Evolutionary conservation across 805 yeast genomes (phyloP), one percentile per base, ranked within the genome.

Genomic region (Cyberlindnera euphorbiiphila): DNA sequence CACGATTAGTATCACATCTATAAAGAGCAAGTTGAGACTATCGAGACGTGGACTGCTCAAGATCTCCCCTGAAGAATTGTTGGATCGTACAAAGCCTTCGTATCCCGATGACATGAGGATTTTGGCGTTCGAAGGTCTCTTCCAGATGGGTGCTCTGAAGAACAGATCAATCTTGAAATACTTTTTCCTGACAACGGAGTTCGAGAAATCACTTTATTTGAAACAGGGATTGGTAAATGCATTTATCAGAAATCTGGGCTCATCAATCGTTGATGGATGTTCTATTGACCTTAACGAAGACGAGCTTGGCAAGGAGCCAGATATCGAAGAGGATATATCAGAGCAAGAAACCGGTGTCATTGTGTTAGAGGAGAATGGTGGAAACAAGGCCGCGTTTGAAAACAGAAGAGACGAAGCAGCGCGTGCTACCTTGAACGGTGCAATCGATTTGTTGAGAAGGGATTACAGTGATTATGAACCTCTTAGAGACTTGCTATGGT

Each of bases 121-220:
- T 9, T 71, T 72, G 19, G 89, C 96, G 0, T 80, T 85, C 54
- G 72, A 74, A 39, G 84, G 87, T 0, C 53, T 93, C 21, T 63
- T 93, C 35, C 49, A 72, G 4, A 62, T 85, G 32, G 96, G 97
- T 15, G 96, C 93, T 1, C 59, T 89, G 45, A 80, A 78, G 42
- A 85, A 85, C 50, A 58, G 66, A 11, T 64, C 67, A 21, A 65
- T 88, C 4, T 54, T 88, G 44, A 63, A 69, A 14, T 85, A 85
- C 49, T 75, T 79, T 42, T 76, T 85, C 47, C 66, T 74, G 20
- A 59, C 75, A 0, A 56, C 78, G 34, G 65, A 77, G 19, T 62
- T 81, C 24, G 89, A 82, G 26, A 62, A 67, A 2, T 73, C 83
- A 1, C 61, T 70, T 2, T 68, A 66, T 34, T 60, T 87, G 26